phyloP scores from a whole-genome alignment of 2,329 filamentous ascomycete genomes.

The Talaromyces sp. region DNA sequence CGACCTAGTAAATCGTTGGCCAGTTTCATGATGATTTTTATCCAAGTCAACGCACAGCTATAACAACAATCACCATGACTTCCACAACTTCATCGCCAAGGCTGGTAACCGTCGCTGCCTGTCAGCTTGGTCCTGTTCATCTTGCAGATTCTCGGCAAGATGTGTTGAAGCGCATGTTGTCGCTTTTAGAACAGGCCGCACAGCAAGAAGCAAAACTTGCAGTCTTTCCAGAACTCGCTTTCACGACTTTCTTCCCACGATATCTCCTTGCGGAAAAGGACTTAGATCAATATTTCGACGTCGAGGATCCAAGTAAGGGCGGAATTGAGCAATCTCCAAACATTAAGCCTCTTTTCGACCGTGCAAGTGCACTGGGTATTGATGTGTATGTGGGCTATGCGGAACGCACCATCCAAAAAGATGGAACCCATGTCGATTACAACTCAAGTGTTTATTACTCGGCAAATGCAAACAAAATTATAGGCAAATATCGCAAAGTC shows the following conservation, averaged over 20 bases:
- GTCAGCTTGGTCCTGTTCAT: conserved; percentile 52
- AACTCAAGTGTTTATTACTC: conserved; percentile 55
- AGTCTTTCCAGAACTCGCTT: conserved; percentile 54
- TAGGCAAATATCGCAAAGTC: conserved; percentile 55
- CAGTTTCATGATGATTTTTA: no score
- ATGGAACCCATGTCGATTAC: conserved; percentile 43
- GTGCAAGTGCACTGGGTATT: conserved; percentile 46
- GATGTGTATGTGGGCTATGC: conserved; percentile 55
- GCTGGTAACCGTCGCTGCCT: conserved; percentile 40
- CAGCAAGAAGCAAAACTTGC: conserved; percentile 47
- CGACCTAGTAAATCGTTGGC: no score
- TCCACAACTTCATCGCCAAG: conserved; percentile 13
- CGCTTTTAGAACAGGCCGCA: conserved; percentile 48
- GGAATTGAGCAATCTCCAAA: conserved; percentile 38
- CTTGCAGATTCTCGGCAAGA: conserved; percentile 40
- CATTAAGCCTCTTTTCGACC: conserved; percentile 49
- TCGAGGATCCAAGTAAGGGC: conserved; percentile 31
- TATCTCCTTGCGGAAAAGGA: conserved; percentile 45
- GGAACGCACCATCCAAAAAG: conserved; percentile 39
- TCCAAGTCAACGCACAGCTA: not conserved
- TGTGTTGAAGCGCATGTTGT: conserved; percentile 49
- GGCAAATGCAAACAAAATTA: conserved; percentile 37
- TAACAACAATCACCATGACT: conserved; percentile 1
- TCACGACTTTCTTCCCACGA: conserved; percentile 57
- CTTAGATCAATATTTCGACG: conserved; percentile 52